phyloP scores from a whole-genome alignment of 2,329 filamentous ascomycete species.

The Pseudogymnoascus sp. region DNA sequence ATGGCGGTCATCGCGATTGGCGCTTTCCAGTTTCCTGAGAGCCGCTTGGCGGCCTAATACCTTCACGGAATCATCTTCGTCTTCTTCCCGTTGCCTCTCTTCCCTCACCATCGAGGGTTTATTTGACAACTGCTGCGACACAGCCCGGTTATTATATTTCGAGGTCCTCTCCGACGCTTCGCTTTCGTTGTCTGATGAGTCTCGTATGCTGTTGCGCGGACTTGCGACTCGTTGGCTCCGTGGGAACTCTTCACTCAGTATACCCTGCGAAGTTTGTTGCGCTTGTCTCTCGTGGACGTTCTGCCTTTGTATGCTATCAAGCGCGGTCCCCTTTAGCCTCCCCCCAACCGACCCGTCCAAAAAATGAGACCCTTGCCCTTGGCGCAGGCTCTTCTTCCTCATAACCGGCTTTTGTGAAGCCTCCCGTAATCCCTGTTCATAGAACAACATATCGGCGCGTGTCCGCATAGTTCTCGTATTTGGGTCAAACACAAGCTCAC shows the following conservation, averaged over 20 bases:
- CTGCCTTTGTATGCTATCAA: conserved; percentile 27
- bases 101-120: conserved; percentile 42
- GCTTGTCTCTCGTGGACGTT: background rate
- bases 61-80: conserved; percentile 24
- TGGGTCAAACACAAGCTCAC: conserved; percentile 54
- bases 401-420: conserved; percentile 35
- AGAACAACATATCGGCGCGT: conserved; percentile 36
- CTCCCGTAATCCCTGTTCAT: conserved; percentile 37
- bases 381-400: conserved; percentile 30
- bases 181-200: conserved; percentile 26
- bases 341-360: conserved; percentile 46
- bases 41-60: conserved; percentile 8
- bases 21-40: conserved; percentile 13
- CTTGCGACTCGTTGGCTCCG: conserved; percentile 5
- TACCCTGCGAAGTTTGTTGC: background rate
- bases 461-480: conserved; percentile 58
- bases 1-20: conserved; percentile 14
- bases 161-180: conserved; percentile 17
- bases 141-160: conserved; percentile 18
- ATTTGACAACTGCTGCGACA: conserved; percentile 26
- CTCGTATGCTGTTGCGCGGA: conserved; percentile 1
- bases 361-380: conserved; percentile 34
- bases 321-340: conserved; percentile 41
- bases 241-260: background rate
- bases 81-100: conserved; percentile 36